Evolutionary conservation across 805 yeast genomes (phyloP).

Genomic region (Grigorovia jiainica): DNA sequence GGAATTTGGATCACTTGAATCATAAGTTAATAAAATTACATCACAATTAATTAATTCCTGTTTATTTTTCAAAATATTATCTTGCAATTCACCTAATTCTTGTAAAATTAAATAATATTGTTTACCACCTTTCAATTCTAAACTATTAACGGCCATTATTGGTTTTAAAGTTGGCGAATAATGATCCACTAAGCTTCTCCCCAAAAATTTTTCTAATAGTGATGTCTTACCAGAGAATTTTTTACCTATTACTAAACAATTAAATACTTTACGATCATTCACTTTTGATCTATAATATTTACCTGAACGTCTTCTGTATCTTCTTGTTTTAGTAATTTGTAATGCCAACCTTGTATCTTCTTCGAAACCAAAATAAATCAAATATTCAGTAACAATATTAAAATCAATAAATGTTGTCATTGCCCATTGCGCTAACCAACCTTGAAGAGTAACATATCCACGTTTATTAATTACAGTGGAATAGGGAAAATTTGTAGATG

Average conservation of each 20-base stretch:
- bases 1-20: conserved; percentile 92
- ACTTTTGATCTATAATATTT: conserved; percentile 59
- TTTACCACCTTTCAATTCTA: conserved; percentile 88
- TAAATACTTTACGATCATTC: conserved; percentile 81
- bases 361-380: conserved; percentile 87
- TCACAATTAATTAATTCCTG: conserved; percentile 75
- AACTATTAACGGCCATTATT: conserved; percentile 78
- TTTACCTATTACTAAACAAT: conserved; percentile 80
- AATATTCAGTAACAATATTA: conserved; percentile 73
- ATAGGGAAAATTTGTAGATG: conserved; percentile 72
- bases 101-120: conserved; percentile 88
- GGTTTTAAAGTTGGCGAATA: conserved; percentile 81
- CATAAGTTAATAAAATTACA: conserved; percentile 81
- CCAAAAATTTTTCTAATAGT: conserved; percentile 69
- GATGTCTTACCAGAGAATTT: conserved; percentile 84
- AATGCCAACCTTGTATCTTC: conserved; percentile 43
- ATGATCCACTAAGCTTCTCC: conserved; percentile 56
- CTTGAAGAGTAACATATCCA: conserved; percentile 86
- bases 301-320: conserved; percentile 54
- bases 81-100: conserved; percentile 78
- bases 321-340: conserved; percentile 75
- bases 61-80: conserved; percentile 62
- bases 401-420: conserved; percentile 87
- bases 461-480: conserved; percentile 85
- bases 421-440: conserved; percentile 99